Evolutionary conservation across 2,329 filamentous ascomycete genomes (phyloP).

Genomic region (Drechslerella dactyloides): DNA sequence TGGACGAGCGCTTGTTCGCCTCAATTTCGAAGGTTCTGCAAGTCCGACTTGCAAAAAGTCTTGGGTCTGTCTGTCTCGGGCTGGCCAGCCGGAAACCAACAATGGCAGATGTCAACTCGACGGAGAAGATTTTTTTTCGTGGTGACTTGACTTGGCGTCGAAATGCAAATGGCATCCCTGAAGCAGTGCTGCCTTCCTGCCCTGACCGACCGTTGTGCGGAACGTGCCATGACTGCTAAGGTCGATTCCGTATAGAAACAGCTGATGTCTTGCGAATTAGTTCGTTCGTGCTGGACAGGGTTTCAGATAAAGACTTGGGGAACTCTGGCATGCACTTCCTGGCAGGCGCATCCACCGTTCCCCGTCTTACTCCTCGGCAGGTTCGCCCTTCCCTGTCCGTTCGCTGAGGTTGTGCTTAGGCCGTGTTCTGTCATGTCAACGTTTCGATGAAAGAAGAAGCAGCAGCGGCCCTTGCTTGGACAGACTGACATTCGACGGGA

Average conservation of each 20-base stretch:
- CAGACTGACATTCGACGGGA: conserved; percentile 2
- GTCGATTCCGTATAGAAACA: conserved; percentile 41
- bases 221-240: conserved; percentile 19
- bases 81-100: neutral
- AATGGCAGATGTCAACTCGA: neutral
- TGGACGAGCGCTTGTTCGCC: conserved; percentile 25
- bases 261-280: conserved; percentile 44
- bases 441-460: neutral
- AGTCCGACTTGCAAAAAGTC: conserved; percentile 10
- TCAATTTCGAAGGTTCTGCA: conserved; percentile 24
- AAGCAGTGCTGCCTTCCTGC: conserved; percentile 13
- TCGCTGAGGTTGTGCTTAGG: neutral
- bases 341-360: conserved; percentile 13
- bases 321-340: conserved; percentile 16
- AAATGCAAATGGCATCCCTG: conserved; percentile 1
- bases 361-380: conserved; percentile 22
- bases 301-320: conserved; percentile 45
- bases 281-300: conserved; percentile 24
- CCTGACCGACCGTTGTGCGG: conserved; percentile 10
- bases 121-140: neutral
- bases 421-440: neutral
- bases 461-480: neutral
- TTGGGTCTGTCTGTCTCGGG: conserved; percentile 10
- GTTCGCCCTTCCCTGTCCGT: conserved; percentile 10
- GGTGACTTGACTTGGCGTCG: conserved; percentile 8